Percentiles rank a stretch among this genome's conserved stretches.
These are phyloP conservation scores for Paracoccidioides lutzii DNA, from an alignment of 2,329 filamentous ascomycete genomes.

Conservation along the genomic window DNA sequence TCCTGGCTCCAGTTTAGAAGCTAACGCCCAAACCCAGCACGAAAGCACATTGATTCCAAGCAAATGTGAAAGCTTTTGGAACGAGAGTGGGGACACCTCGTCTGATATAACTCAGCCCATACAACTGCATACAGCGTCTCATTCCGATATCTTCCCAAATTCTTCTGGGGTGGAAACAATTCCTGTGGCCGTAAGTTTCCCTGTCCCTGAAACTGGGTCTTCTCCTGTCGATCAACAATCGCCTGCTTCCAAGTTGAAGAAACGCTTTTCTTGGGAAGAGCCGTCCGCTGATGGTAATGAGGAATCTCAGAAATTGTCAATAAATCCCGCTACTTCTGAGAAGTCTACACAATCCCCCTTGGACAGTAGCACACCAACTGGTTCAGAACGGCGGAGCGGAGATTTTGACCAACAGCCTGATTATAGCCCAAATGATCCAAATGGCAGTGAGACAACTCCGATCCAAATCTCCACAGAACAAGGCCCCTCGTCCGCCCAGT, in stretches of 20 bases:
- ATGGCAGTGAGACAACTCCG: background rate
- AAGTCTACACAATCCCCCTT: background rate
- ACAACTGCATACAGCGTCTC: too few species aligned
- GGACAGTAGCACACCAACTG: background rate
- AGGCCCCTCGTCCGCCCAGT: background rate
- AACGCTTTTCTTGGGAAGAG: constrained; percentile 34
- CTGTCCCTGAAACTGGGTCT: background rate
- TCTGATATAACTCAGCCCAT: background rate
- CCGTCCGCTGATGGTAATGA: constrained; percentile 10
- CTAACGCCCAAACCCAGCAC: constrained; percentile 11
- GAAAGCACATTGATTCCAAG: constrained; percentile 23
- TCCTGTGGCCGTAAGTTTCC: background rate
- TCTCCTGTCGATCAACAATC: constrained; percentile 5
- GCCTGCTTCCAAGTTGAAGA: constrained; percentile 20
- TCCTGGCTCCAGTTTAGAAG: constrained; percentile 4
- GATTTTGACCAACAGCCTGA: background rate
- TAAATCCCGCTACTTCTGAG: background rate
- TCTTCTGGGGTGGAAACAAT: background rate
- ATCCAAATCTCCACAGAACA: background rate
- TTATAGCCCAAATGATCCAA: background rate
- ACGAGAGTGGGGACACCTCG: constrained; percentile 8
- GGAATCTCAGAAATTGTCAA: constrained; percentile 1
- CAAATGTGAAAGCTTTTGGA: constrained; percentile 29
- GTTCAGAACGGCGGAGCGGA: background rate
- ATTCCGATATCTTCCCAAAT: background rate